These are phyloP conservation scores for Catharanthus roseus DNA, from an alignment of 257 asterid genomes.

Conservation along the genomic window DNA sequence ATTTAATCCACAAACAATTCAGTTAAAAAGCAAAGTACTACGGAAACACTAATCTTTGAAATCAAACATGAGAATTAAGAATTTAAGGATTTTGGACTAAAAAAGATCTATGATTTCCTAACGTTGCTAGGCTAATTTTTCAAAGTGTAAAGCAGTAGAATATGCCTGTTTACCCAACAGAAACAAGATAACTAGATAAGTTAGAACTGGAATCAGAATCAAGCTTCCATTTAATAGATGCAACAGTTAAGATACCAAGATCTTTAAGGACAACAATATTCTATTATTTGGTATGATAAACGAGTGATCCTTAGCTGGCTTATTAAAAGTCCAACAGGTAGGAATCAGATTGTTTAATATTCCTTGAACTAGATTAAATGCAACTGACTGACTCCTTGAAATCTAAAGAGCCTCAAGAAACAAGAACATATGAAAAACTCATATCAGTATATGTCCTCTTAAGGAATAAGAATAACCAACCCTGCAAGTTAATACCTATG, in stretches of 20 bases:
- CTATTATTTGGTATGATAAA: background rate
- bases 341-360: background rate
- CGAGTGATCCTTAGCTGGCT: background rate
- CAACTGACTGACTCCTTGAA: background rate
- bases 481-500: background rate
- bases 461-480: too few species aligned
- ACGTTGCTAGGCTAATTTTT: background rate
- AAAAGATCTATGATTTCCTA: background rate
- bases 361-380: background rate
- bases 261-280: background rate
- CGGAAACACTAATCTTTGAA: background rate
- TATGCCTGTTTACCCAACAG: too few species aligned
- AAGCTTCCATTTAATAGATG: background rate
- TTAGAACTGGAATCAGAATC: background rate
- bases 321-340: background rate
- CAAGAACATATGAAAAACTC: too few species aligned
- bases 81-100: background rate
- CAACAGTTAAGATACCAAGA: too few species aligned
- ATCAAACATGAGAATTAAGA: background rate
- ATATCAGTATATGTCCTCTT: too few species aligned
- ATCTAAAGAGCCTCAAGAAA: conserved; percentile 2
- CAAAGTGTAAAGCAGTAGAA: background rate
- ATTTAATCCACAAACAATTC: conserved; percentile 7
- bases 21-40: background rate
- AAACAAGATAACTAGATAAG: background rate